Evolutionary conservation across 2,329 filamentous ascomycete genomes (phyloP).

Genomic region (Fusarium fujikuroi): DNA sequence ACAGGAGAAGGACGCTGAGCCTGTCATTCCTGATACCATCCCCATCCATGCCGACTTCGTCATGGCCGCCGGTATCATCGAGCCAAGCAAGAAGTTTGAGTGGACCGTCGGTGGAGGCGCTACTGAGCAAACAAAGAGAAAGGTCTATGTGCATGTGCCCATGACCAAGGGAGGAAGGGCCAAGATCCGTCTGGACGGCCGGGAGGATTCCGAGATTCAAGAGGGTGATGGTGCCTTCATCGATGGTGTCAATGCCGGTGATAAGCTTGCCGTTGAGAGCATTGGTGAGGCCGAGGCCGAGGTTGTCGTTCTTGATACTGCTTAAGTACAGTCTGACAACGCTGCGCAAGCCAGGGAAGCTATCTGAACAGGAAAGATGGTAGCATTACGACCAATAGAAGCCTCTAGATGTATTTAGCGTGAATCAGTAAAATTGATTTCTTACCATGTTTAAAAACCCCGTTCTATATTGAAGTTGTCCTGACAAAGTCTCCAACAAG

Average conservation of each 20-base stretch:
- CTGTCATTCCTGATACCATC: constrained; percentile 73
- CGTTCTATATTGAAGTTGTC: not conserved
- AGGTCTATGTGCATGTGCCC: constrained; percentile 83
- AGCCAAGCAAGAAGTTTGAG: constrained; percentile 71
- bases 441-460: not conserved
- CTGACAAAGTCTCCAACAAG: not conserved
- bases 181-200: constrained; percentile 74
- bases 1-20: constrained; percentile 72
- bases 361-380: not conserved
- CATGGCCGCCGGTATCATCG: constrained; percentile 82
- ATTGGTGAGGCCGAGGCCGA: constrained; percentile 76
- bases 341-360: not conserved
- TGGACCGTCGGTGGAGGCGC: constrained; percentile 75
- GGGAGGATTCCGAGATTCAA: constrained; percentile 70
- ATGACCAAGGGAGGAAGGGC: constrained; percentile 82
- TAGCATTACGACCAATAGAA: not conserved
- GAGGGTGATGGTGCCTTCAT: constrained; percentile 89
- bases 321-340: constrained; percentile 49
- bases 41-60: constrained; percentile 86
- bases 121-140: constrained; percentile 66
- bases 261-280: constrained; percentile 72
- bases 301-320: constrained; percentile 74
- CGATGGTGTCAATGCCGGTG: constrained; percentile 70
- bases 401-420: constrained; percentile 27
- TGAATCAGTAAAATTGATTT: constrained; percentile 6